Base-by-base conservation (phyloP, 352 stramenopile species). In the Phytophthora podocarpi region DNA sequence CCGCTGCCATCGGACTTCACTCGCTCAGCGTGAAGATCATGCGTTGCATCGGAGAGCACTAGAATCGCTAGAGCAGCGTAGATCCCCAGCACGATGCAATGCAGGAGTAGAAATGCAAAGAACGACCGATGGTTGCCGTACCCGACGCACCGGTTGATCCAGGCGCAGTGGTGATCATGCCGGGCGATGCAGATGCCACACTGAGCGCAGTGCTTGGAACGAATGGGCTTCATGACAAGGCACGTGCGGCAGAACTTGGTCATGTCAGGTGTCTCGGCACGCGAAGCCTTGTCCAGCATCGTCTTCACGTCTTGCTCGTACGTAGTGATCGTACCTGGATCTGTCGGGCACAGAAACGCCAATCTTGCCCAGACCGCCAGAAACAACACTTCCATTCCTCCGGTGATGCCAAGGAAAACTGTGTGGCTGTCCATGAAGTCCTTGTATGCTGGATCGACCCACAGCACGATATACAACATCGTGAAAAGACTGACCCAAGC, bases 91-190 rank as follows among this genome's bases (percentile, higher is more conserved):
- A 79, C 56, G 16, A 87, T 31, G 46, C 72, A 74, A 59, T 92
- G 87, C 47, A 91, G n/a, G 12, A 89, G 27, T 28, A 96, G 52
- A 53, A 96, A 96, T 21, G 68, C 35, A 42, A 96, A 72, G 60
- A 96, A 96, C 4, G 82, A 59, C 0, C 85, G 78, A 56, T 96
- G 87, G 60, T 96, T 96, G 21, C 67, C 72, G 30, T 79, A 89
- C 1, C 89, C 89, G 11, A 96, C 82, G 37, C 85, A 93, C 0
- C 74, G 79, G 46, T 96, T 95, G 54, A 96, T 87, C 89, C 89
- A 96, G 1, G 80, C 73, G 45, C 89, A 96, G 65, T 96, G 85
- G 51, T 96, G 89, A 51, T 96, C 89, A 57, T 93, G 80, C 7
- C 87, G 82, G n/a, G 80, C 83, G 7, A 96, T 78, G 50, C 87